Evolutionary conservation across 2,329 filamentous ascomycete genomes (phyloP).

Genomic region (Fusarium subtropicale): DNA sequence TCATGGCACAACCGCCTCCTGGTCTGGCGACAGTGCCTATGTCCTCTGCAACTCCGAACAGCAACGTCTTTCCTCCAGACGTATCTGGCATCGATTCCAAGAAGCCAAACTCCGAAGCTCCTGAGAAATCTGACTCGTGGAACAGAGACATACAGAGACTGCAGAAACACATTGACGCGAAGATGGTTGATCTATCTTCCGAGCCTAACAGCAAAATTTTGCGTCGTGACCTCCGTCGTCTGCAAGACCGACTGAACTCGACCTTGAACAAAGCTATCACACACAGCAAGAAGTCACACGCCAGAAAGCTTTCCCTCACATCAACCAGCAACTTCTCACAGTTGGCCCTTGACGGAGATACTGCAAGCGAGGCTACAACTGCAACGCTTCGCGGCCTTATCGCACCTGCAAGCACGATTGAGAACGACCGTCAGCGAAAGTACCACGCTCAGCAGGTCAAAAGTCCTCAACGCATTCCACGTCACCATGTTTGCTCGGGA

Average conservation of each 20-base stretch:
- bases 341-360: not conserved
- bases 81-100: not conserved
- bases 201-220: slow-evolving; percentile 41
- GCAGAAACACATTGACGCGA: slow-evolving; percentile 46
- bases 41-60: not conserved
- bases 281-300: slow-evolving; percentile 2
- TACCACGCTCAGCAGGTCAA: slow-evolving; percentile 20
- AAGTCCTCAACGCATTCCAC: slow-evolving; percentile 37
- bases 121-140: slow-evolving; percentile 13
- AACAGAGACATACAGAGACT: slow-evolving; percentile 44
- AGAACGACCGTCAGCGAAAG: not conserved
- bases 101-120: not conserved
- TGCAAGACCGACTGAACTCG: slow-evolving; percentile 49
- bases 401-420: not conserved
- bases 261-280: slow-evolving; percentile 47
- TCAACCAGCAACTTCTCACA: slow-evolving; percentile 11
- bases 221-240: slow-evolving; percentile 40
- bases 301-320: not conserved
- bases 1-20: slow-evolving; percentile 3
- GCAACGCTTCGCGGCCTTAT: not conserved
- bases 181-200: slow-evolving; percentile 42
- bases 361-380: not conserved
- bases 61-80: not conserved
- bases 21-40: not conserved
- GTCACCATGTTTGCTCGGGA: slow-evolving; percentile 52